Evolutionary conservation across 306 rosid species (phyloP), one percentile per base, ranked within the genome.

Genomic region (Rubus parviflorus): DNA sequence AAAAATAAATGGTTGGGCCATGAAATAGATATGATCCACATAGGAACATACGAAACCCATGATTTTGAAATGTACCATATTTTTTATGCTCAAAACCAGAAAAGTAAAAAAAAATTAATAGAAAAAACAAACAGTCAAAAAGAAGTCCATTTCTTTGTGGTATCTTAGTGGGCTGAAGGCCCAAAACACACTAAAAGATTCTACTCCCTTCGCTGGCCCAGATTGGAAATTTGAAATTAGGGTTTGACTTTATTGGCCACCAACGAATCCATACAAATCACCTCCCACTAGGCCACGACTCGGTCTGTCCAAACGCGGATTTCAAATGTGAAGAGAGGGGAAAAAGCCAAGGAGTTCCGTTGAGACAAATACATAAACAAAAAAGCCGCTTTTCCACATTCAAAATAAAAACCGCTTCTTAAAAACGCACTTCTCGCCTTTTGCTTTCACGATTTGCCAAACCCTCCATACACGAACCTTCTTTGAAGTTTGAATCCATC

Each of bases 401-500:
- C 43, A 25, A 73, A 56, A 37, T 12, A 46, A 0, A 52, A n/a
- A 16, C 35, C 15, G 16, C 15, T 25, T 42, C 41, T 16, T 1
- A 3, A 17, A 56, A 58, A 70, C 16, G n/a, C 57, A 69, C 62
- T 20, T 54, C 63, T 71, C 54, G 61, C 72, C 51, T 14, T 2
- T 48, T 68, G 49, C 19, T 37, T 65, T 47, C 64, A 51, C 37
- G 22, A 30, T 30, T 23, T 11, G 71, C 71, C 67, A 57, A n/a
- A n/a, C n/a, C n/a, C n/a, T n/a, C n/a, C n/a, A n/a, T n/a, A n/a
- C n/a, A 46, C 47, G 19, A 62, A 48, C 54, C 16, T 9, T 68
- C 17, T 67, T 72, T 79, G 88, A 85, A 82, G 13, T 67, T 72
- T 79, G 88, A 85, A 82, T 64, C 47, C 42, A 70, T 79, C 88